Evolutionary conservation across 2,329 filamentous ascomycete genomes (phyloP).

Genomic region (Myriosclerotinia duriaeana): DNA sequence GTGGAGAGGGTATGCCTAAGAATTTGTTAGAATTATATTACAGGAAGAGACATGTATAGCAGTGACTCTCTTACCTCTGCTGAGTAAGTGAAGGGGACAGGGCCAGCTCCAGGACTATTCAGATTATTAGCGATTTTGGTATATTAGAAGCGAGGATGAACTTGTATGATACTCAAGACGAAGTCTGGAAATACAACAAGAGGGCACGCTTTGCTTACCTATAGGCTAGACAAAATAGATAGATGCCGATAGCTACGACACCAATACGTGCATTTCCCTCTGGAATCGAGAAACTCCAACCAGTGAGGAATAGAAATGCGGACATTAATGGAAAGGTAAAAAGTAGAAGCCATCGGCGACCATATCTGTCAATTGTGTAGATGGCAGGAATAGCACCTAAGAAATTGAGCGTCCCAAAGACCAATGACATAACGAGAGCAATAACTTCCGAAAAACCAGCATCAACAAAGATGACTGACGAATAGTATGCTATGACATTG

Average conservation of each 20-base stretch:
- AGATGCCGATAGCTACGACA: constrained; percentile 57
- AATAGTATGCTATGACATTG: constrained; percentile 61
- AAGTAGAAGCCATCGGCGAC: constrained; percentile 62
- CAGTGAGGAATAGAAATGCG: constrained; percentile 51
- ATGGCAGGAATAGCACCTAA: constrained; percentile 62
- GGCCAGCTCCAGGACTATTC: constrained; percentile 55
- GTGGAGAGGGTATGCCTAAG: constrained; percentile 56
- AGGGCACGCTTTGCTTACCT: constrained; percentile 34
- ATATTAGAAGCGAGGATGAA: not conserved
- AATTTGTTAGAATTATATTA: not conserved
- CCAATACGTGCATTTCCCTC: constrained; percentile 35
- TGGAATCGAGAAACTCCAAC: constrained; percentile 54
- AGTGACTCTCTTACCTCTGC: constrained; percentile 39
- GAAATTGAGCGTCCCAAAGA: constrained; percentile 65
- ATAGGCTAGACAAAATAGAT: constrained; percentile 63
- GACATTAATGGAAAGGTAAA: constrained; percentile 66
- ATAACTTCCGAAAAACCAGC: constrained; percentile 51
- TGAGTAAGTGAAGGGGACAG: constrained; percentile 59
- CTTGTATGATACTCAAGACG: too few relatives aligned
- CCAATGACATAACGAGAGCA: constrained; percentile 60
- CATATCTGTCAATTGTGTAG: constrained; percentile 68
- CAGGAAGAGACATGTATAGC: not conserved
- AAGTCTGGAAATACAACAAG: not conserved
- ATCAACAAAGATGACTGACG: constrained; percentile 59
- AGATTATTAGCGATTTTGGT: not conserved